Evolutionary conservation across 805 yeast genomes (phyloP).

Genomic region (Myxozyma geophila): DNA sequence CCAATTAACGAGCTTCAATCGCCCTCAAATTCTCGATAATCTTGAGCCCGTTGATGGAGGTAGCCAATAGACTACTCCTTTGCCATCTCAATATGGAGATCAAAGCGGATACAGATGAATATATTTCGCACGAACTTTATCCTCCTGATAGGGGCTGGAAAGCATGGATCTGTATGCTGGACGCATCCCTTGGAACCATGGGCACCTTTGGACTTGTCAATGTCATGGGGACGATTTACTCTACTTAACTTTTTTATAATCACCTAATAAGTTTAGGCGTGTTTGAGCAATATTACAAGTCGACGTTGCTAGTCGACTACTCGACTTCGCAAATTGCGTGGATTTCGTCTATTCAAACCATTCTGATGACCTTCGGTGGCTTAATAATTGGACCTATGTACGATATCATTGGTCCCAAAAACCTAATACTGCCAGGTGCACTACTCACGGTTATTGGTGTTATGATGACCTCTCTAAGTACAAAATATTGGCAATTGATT

Average conservation of each 20-base stretch:
- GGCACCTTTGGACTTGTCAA: slow-evolving; percentile 59
- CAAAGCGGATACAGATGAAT: slow-evolving; percentile 10
- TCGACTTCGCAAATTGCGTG: slow-evolving; percentile 43
- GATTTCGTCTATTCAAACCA: slow-evolving; percentile 44
- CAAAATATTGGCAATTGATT: slow-evolving; percentile 55
- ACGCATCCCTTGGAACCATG: slow-evolving; percentile 60
- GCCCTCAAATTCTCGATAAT: neutral
- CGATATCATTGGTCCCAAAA: slow-evolving; percentile 41
- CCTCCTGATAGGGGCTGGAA: slow-evolving; percentile 18
- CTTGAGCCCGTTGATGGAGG: neutral
- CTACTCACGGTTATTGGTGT: slow-evolving; percentile 39
- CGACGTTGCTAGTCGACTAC: slow-evolving; percentile 32
- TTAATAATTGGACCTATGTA: slow-evolving; percentile 41
- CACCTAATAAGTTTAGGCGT: slow-evolving; percentile 24
- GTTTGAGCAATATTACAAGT: slow-evolving; percentile 41
- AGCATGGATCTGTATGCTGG: slow-evolving; percentile 59
- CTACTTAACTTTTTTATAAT: neutral
- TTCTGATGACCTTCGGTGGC: slow-evolving; percentile 38
- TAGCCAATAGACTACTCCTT: neutral
- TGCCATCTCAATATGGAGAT: slow-evolving; percentile 13
- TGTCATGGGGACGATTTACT: slow-evolving; percentile 30
- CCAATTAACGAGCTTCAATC: too few relatives aligned
- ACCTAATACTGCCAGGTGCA: slow-evolving; percentile 37
- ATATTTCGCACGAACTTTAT: slow-evolving; percentile 18
- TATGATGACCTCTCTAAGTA: slow-evolving; percentile 47